Conservation (phyloP, 768 basidiomycete species). For the Daedalea quercina region DNA sequence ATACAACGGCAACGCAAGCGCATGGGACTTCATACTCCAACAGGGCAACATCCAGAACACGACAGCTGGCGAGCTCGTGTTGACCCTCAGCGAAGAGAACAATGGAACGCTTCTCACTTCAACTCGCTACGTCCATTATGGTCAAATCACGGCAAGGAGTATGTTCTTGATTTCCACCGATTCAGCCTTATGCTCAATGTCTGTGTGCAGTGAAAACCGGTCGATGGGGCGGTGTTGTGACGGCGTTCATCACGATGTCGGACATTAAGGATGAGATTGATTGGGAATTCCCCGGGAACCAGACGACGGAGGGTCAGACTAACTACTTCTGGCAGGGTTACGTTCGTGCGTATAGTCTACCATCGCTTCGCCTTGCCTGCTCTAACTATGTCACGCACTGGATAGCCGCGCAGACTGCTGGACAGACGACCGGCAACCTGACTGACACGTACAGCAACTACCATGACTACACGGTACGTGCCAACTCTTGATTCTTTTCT, state of each 20-base stretch:
- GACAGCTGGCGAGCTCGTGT: conserved; percentile 55
- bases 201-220: conserved; percentile 60
- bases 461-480: conserved; percentile 67
- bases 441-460: conserved; percentile 63
- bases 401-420: conserved; percentile 41
- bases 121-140: conserved; percentile 80
- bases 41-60: conserved; percentile 58
- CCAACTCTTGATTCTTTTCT: background rate
- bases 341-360: conserved; percentile 42
- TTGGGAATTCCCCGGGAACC: conserved; percentile 74
- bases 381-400: background rate
- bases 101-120: conserved; percentile 76
- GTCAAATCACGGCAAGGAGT: conserved; percentile 63
- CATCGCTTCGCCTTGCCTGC: background rate
- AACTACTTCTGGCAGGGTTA: conserved; percentile 78
- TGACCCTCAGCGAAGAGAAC: conserved; percentile 62
- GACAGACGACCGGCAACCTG: conserved; percentile 39
- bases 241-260: conserved; percentile 79
- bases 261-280: conserved; percentile 83
- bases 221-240: conserved; percentile 75
- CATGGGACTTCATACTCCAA: conserved; percentile 70
- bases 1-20: conserved; percentile 69
- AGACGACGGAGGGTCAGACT: conserved; percentile 61
- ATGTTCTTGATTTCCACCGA: conserved; percentile 8
- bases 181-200: background rate